A percentile compares a stretch with the other conserved stretches of the same genome.
Evolutionary conservation across 2,329 filamentous ascomycete species (phyloP).

Genomic region (Cladosporium austrohemisphaericum): DNA sequence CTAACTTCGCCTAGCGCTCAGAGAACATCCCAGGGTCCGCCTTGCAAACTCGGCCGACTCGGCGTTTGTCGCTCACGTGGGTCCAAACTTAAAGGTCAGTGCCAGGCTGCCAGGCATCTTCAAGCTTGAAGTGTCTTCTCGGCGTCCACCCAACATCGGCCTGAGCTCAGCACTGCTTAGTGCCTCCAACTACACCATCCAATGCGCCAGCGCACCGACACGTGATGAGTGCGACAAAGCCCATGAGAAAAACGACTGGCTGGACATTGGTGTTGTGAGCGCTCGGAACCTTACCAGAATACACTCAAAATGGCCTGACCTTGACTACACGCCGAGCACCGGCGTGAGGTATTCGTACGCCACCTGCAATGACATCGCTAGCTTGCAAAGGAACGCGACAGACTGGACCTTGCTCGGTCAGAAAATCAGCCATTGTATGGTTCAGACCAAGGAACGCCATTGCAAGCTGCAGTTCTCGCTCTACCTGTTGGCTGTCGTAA

Average conservation of each 20-base stretch:
- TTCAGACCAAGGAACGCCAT: neutral
- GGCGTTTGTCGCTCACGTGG: no score
- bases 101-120: no score
- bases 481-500: slow-evolving; percentile 28
- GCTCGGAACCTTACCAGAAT: slow-evolving; percentile 36
- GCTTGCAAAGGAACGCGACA: no score
- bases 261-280: slow-evolving; percentile 46
- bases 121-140: no score
- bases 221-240: slow-evolving; percentile 47
- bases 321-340: no score
- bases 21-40: no score
- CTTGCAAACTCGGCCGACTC: no score
- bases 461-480: slow-evolving; percentile 30
- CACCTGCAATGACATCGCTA: no score
- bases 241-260: slow-evolving; percentile 40
- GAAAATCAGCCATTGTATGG: neutral
- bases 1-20: no score
- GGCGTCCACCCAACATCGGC: no score
- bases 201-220: slow-evolving; percentile 49
- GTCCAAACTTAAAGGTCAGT: no score
- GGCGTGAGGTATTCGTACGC: no score
- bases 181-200: slow-evolving; percentile 52
- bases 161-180: slow-evolving; percentile 45
- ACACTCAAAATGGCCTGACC: slow-evolving; percentile 22
- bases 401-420: neutral